Conservation (phyloP, 345 rosid species). For the Cardamine resedifolia region DNA sequence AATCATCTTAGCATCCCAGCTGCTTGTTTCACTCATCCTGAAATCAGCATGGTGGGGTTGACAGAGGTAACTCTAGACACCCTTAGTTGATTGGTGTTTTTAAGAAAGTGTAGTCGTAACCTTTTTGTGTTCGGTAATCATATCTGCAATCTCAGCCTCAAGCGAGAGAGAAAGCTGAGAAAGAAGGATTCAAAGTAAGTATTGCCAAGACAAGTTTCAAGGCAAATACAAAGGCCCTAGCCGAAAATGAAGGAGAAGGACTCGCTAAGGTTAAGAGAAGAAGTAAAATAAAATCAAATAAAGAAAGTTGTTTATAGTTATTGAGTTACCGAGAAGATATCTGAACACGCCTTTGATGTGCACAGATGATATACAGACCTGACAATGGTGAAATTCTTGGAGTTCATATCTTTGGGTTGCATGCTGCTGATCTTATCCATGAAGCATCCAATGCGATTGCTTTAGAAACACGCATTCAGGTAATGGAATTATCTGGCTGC, state of each 20-base stretch:
- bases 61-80: conserved; percentile 65
- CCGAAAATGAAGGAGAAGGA: conserved; percentile 99
- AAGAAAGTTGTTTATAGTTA: background rate
- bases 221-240: conserved; percentile 97
- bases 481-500: background rate
- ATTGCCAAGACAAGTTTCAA: conserved; percentile 96
- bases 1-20: conserved; percentile 97
- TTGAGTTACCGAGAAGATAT: background rate
- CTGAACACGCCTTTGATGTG: conserved; percentile 1
- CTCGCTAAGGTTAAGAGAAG: conserved; percentile 73
- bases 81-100: background rate
- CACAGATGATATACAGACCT: conserved; percentile 89
- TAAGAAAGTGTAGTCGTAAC: background rate
- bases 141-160: conserved; percentile 62
- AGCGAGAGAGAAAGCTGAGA: conserved; percentile 92
- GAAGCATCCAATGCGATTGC: conserved; percentile 97
- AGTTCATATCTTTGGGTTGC: conserved; percentile 90
- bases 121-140: background rate
- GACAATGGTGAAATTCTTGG: conserved; percentile 95
- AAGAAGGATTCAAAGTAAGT: conserved; percentile 89
- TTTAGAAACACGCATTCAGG: conserved; percentile 78
- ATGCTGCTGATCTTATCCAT: conserved; percentile 95
- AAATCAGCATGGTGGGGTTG: conserved; percentile 98
- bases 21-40: conserved; percentile 99
- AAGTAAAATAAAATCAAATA: background rate